Evolutionary conservation across 208 protist genomes (phyloP).

Genomic region (Acanthamoeba castellanii): DNA sequence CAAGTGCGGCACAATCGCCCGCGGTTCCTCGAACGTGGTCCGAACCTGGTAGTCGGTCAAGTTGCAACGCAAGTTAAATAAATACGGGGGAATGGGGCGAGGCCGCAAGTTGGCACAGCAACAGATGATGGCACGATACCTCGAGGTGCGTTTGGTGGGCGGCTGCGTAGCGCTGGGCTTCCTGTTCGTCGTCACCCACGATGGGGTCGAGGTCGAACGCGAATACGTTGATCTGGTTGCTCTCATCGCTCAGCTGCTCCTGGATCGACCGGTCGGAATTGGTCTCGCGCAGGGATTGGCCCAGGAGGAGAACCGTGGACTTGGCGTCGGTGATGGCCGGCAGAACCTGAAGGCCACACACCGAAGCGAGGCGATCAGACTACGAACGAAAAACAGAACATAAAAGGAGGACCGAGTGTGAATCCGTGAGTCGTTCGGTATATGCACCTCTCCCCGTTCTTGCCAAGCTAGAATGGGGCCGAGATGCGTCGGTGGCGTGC

Average conservation of each 20-base stretch:
- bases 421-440: too few species aligned
- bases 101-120: too few species aligned
- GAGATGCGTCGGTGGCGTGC: constrained; percentile 14
- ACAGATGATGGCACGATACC: background rate
- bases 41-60: background rate
- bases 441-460: background rate
- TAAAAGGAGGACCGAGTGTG: background rate
- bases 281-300: background rate
- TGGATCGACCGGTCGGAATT: constrained; percentile 11
- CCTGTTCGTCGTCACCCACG: constrained; percentile 2
- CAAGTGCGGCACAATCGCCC: background rate
- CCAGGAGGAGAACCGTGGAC: background rate
- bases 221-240: constrained; percentile 29
- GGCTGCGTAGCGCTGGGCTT: background rate
- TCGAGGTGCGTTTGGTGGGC: background rate
- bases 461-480: constrained; percentile 24
- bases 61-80: background rate
- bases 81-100: background rate
- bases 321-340: constrained; percentile 1
- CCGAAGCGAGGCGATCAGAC: too few species aligned
- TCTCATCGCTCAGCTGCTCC: constrained; percentile 51
- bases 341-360: background rate
- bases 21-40: background rate
- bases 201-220: constrained; percentile 14
- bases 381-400: too few species aligned